phyloP scores from a whole-genome alignment of 148 eudicot genomes.

The Talinum fruticosum region DNA sequence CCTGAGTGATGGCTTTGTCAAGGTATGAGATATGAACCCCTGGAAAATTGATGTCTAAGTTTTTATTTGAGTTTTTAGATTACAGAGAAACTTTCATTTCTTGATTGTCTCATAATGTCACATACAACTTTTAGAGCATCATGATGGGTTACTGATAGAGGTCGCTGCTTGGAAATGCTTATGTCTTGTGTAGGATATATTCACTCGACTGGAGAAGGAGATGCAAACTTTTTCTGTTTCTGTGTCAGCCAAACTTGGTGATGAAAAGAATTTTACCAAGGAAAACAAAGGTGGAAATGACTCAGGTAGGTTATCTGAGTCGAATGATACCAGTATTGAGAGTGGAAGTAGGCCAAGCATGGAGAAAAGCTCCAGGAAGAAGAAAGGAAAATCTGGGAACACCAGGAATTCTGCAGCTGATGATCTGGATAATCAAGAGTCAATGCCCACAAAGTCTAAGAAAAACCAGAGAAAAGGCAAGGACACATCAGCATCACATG shows the following conservation, averaged over 20 bases:
- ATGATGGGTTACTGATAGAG: not conserved
- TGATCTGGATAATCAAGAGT: constrained; percentile 59
- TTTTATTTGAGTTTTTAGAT: not conserved
- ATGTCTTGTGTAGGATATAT: constrained; percentile 52
- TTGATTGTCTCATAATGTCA: not conserved
- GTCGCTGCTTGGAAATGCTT: not conserved
- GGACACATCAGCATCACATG: constrained; percentile 45
- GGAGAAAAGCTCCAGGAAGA: constrained; percentile 84
- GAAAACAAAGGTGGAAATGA: constrained; percentile 47
- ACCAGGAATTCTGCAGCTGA: constrained; percentile 45
- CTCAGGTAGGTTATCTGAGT: constrained; percentile 43
- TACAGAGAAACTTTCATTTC: not conserved
- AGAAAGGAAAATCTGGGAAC: constrained; percentile 77
- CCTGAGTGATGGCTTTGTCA: constrained; percentile 72
- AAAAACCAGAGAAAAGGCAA: constrained; percentile 82
- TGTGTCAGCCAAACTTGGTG: constrained; percentile 34
- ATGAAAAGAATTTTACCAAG: constrained; percentile 33
- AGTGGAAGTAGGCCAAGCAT: constrained; percentile 43
- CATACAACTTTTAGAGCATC: not conserved
- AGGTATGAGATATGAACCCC: constrained; percentile 46
- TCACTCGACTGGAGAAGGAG: constrained; percentile 72
- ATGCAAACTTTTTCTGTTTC: constrained; percentile 48
- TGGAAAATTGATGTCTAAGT: not conserved
- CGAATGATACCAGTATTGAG: constrained; percentile 46
- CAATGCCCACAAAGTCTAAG: constrained; percentile 63